These are phyloP conservation scores for Mycena sp. DNA, from an alignment of 1,284 basidiomycete genomes.

Conservation along the genomic window DNA sequence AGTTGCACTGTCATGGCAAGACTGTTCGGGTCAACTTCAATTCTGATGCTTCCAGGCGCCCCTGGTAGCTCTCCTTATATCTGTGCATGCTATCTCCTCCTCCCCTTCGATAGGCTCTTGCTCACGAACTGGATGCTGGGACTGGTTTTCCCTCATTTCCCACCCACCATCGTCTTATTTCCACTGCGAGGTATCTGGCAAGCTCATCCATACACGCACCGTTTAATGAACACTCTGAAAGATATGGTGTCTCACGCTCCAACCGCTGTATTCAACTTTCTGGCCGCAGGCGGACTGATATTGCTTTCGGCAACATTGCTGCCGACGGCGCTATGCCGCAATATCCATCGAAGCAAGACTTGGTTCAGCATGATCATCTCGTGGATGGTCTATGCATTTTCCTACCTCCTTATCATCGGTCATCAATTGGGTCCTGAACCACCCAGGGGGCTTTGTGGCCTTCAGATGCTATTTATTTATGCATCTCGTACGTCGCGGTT, in stretches of 20 bases:
- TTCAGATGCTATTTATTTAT: conserved; percentile 39
- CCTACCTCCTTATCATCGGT: conserved; percentile 36
- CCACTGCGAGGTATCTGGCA: too few relatives aligned
- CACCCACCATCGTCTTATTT: too few relatives aligned
- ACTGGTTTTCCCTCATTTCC: too few relatives aligned
- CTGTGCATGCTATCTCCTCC: too few relatives aligned
- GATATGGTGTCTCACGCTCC: conserved; percentile 4
- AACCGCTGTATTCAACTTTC: neutral
- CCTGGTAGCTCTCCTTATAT: too few relatives aligned
- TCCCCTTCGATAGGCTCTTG: too few relatives aligned
- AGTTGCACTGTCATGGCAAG: too few relatives aligned
- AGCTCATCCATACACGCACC: too few relatives aligned
- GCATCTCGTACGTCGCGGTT: conserved; percentile 24
- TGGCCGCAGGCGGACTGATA: neutral
- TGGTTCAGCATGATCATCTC: conserved; percentile 38
- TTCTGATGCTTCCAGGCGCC: too few relatives aligned
- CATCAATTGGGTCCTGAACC: conserved; percentile 36
- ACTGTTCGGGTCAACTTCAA: too few relatives aligned
- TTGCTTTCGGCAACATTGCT: neutral
- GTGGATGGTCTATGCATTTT: conserved; percentile 38
- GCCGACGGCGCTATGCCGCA: conserved; percentile 15
- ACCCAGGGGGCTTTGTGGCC: conserved; percentile 31
- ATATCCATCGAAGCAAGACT: conserved; percentile 28
- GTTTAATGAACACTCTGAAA: neutral
- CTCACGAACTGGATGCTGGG: too few relatives aligned